phyloP scores from a whole-genome alignment of 225 moss, liverwort and hornwort species.

The Anthoceros angustus region DNA sequence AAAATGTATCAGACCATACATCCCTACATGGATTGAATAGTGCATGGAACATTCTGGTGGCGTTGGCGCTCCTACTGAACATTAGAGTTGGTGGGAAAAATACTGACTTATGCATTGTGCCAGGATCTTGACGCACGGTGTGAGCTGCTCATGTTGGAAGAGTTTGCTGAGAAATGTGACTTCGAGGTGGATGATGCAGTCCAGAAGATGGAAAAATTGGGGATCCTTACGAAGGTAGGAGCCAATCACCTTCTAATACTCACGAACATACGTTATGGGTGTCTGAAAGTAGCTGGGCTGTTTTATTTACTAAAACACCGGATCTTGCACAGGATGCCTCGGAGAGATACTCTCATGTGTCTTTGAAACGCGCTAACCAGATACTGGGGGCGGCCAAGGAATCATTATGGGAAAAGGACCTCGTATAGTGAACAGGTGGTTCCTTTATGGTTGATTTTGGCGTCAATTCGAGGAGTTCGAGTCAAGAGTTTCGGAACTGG shows the following conservation, averaged over 20 bases:
- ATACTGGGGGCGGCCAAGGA: constrained; percentile 28
- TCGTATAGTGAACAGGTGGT: too few species aligned
- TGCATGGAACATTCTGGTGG: background rate
- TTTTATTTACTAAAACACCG: background rate
- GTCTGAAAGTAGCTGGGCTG: background rate
- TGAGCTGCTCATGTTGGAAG: constrained; percentile 32
- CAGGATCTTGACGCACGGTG: constrained; percentile 48
- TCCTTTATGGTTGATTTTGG: too few species aligned
- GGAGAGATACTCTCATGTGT: constrained; percentile 34
- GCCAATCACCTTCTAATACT: background rate
- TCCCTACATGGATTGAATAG: background rate
- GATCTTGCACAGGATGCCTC: constrained; percentile 23
- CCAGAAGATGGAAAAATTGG: constrained; percentile 33
- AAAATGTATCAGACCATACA: constrained; percentile 12
- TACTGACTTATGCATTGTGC: background rate
- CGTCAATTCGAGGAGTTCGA: too few species aligned
- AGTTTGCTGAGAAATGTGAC: constrained; percentile 46
- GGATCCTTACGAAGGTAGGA: constrained; percentile 34
- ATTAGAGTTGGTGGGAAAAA: too few species aligned
- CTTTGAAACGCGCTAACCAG: constrained; percentile 28
- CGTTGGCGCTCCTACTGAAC: too few species aligned
- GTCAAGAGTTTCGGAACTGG: too few species aligned
- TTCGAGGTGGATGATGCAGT: constrained; percentile 51
- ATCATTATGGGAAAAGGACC: too few species aligned
- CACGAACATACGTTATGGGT: background rate